Evolutionary conservation across 2,329 filamentous ascomycete species (phyloP), one percentile per base, ranked within the genome.

Genomic region (Fusarium tanahbumbuense): DNA sequence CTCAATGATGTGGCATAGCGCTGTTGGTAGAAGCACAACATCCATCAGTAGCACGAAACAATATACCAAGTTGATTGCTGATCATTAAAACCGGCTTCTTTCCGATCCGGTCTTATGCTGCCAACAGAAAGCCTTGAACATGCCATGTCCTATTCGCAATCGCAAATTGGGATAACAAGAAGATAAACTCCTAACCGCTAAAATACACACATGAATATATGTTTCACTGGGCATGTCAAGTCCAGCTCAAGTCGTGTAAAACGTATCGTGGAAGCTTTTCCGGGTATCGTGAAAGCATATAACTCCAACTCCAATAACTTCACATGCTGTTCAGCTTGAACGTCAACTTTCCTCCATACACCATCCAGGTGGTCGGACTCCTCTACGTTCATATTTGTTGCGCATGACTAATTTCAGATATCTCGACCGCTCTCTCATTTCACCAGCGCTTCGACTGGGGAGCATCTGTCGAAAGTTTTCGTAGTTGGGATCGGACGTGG

Each of bases 301-400:
- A 57, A 32, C 48, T 47, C 30, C 10, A 70, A 72, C 62, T 54
- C 68, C 55, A 34, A 52, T 22, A 11, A 25, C 20, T 10, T 13
- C 12, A 12, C 32, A 20, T 48, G n/a, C 9, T n/a, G n/a, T 37
- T 37, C 32, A 20, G 12, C 18, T 23, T 23, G n/a, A n/a, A 9
- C 37, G 37, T 68, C 47, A 68, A 32, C 34, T 49, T 25, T 54
- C 23, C n/a, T 68, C 56, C 41, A 71, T 71, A 30, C 74, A 77
- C 76, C 76, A 78, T 22, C 56, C 40, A 18, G 76, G 76, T 18
- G 76, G 76, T 8, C 22, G 23, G 5, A 55, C 16, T 6, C 63
- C 68, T 41, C 7, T n/a, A 16, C 32, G 46, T 45, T 72, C 49
- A 53, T 72, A 75, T 41, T 73, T 74, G 34, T 41, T 28, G 27